Percentiles rank a stretch among this genome's conserved stretches.
Evolutionary conservation across 345 rosid species (phyloP).

Genomic region (Brassica napus): DNA sequence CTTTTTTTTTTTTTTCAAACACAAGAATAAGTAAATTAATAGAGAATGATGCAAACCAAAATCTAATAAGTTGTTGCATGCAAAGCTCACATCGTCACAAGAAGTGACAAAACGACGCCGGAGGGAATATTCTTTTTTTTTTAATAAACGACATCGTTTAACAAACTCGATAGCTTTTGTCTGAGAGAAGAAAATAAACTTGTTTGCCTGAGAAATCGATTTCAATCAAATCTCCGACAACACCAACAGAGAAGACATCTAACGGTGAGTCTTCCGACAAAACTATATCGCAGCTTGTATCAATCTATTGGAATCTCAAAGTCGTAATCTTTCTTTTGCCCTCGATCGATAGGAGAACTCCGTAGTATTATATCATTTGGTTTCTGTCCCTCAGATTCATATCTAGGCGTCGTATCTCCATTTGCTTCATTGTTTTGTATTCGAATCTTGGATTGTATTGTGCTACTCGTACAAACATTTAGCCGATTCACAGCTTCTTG

Average conservation of each 20-base stretch:
- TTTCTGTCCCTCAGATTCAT: not conserved
- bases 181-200: not conserved
- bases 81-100: constrained; percentile 2
- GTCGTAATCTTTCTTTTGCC: not conserved
- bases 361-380: not conserved
- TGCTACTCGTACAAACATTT: not conserved
- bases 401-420: not conserved
- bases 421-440: constrained; percentile 14
- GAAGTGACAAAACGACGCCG: constrained; percentile 7
- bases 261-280: constrained; percentile 32
- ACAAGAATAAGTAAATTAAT: not conserved
- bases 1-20: not conserved
- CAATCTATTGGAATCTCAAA: not conserved
- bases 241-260: constrained; percentile 15
- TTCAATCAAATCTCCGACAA: constrained; percentile 15
- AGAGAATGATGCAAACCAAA: constrained; percentile 7
- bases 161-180: constrained; percentile 5
- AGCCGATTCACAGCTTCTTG: not conserved
- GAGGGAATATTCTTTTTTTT: not conserved
- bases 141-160: not conserved
- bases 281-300: not conserved
- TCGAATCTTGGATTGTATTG: constrained; percentile 12
- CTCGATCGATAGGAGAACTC: constrained; percentile 5
- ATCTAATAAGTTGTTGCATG: not conserved
- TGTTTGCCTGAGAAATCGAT: constrained; percentile 26